Evolutionary conservation across 306 rosid species (phyloP).

Genomic region (Spatholobus suberectus): DNA sequence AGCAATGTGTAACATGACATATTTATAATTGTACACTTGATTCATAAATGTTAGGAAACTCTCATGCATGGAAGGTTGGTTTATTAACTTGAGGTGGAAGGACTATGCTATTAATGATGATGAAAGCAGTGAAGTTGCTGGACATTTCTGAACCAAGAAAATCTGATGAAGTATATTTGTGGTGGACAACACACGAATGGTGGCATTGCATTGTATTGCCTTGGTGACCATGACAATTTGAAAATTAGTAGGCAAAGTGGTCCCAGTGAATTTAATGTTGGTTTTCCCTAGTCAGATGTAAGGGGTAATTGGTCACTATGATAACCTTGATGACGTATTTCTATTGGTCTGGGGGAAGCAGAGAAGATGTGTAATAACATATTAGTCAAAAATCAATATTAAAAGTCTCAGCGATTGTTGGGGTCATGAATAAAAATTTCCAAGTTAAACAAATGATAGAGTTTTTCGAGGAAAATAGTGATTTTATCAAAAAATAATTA

Average conservation of each 20-base stretch:
- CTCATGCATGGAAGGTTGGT: constrained; percentile 35
- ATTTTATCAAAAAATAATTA: too few relatives aligned
- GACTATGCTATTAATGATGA: constrained; percentile 39
- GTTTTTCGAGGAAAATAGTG: too few relatives aligned
- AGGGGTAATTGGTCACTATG: background rate
- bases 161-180: constrained; percentile 33
- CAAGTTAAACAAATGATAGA: too few relatives aligned
- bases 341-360: background rate
- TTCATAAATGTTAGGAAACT: background rate
- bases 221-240: constrained; percentile 38
- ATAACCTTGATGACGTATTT: background rate
- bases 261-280: constrained; percentile 46
- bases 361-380: too few relatives aligned
- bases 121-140: constrained; percentile 43
- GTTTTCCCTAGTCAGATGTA: constrained; percentile 6
- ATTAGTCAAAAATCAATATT: constrained; percentile 1
- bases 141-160: constrained; percentile 59
- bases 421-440: too few relatives aligned
- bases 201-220: constrained; percentile 6
- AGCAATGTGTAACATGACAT: too few relatives aligned
- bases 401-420: too few relatives aligned
- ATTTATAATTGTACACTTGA: too few relatives aligned
- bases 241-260: constrained; percentile 38
- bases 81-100: constrained; percentile 42
- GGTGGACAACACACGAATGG: constrained; percentile 52